These are phyloP conservation scores for Zygotorulaspora sp. DNA, from an alignment of 805 yeast species.

Conservation along the genomic window DNA sequence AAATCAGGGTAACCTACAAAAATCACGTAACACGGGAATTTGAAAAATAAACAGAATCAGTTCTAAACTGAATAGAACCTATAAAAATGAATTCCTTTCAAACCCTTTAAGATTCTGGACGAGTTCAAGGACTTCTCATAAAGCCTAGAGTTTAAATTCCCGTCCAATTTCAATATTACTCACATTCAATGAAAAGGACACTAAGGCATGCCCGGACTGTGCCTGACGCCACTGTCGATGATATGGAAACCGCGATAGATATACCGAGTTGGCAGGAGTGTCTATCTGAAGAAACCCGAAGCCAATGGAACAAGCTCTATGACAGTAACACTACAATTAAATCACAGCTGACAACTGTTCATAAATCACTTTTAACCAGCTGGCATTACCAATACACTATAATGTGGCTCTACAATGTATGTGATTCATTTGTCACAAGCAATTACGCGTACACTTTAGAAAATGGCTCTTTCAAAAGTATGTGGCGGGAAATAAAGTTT, in stretches of 20 bases:
- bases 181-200: conserved; percentile 9
- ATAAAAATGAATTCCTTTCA: too few species aligned
- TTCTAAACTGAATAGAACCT: too few species aligned
- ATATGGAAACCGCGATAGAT: conserved; percentile 1
- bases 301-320: conserved; percentile 21
- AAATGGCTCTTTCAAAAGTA: conserved; percentile 16
- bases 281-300: conserved; percentile 22
- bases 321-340: conserved; percentile 9
- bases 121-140: too few species aligned
- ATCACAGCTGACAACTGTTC: conserved; percentile 8
- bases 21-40: not conserved
- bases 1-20: not conserved
- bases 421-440: conserved; percentile 27
- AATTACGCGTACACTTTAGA: conserved; percentile 13
- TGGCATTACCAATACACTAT: conserved; percentile 35
- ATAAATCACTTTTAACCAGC: conserved; percentile 13
- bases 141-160: too few species aligned
- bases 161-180: too few species aligned
- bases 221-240: not conserved
- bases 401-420: conserved; percentile 34
- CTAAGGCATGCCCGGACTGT: not conserved
- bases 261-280: conserved; percentile 24
- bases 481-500: conserved; percentile 31
- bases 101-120: too few species aligned
- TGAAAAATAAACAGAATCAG: conserved; percentile 1